These are phyloP conservation scores for Podospora anserina DNA, from an alignment of 495 filamentous ascomycete species.

Conservation along the genomic window DNA sequence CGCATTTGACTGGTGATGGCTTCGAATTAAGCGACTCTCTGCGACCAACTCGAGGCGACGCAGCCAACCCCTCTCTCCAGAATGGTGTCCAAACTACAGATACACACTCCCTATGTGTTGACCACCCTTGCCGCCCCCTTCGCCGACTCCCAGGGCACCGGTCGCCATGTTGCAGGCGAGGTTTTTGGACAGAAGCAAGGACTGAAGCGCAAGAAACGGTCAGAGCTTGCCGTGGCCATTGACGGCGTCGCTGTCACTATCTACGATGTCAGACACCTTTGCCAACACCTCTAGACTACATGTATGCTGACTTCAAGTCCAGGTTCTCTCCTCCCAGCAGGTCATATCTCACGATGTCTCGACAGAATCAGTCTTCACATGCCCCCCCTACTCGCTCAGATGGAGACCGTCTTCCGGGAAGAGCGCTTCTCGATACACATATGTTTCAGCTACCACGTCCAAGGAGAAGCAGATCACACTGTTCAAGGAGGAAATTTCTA, in stretches of 20 bases:
- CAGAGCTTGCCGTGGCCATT: slow-evolving; percentile 78
- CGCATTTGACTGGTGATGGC: slow-evolving; percentile 14
- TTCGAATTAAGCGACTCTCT: slow-evolving; percentile 12
- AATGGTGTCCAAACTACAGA: slow-evolving; percentile 54
- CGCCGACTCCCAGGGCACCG: slow-evolving; percentile 48
- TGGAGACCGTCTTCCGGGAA: slow-evolving; percentile 51
- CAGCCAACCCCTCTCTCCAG: slow-evolving; percentile 9
- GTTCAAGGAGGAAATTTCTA: slow-evolving; percentile 60
- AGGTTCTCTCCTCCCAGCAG: slow-evolving; percentile 77
- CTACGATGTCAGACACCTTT: slow-evolving; percentile 67
- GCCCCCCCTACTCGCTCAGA: slow-evolving; percentile 71
- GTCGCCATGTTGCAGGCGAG: slow-evolving; percentile 61
- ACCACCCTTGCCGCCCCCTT: slow-evolving; percentile 65
- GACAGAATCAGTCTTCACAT: slow-evolving; percentile 74
- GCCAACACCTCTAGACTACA: not conserved
- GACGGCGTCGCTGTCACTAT: slow-evolving; percentile 91
- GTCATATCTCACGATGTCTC: slow-evolving; percentile 83
- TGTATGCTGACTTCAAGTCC: slow-evolving; percentile 23
- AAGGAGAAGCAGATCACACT: slow-evolving; percentile 44
- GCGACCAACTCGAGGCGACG: slow-evolving; percentile 2
- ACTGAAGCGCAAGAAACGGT: slow-evolving; percentile 77
- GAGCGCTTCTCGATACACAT: slow-evolving; percentile 67
- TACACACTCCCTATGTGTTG: slow-evolving; percentile 59
- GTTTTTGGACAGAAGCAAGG: slow-evolving; percentile 67
- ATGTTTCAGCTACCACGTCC: slow-evolving; percentile 43